These are phyloP conservation scores for Aspergillus aculeatinus DNA, from an alignment of 2,329 filamentous ascomycete genomes.

Conservation along the genomic window DNA sequence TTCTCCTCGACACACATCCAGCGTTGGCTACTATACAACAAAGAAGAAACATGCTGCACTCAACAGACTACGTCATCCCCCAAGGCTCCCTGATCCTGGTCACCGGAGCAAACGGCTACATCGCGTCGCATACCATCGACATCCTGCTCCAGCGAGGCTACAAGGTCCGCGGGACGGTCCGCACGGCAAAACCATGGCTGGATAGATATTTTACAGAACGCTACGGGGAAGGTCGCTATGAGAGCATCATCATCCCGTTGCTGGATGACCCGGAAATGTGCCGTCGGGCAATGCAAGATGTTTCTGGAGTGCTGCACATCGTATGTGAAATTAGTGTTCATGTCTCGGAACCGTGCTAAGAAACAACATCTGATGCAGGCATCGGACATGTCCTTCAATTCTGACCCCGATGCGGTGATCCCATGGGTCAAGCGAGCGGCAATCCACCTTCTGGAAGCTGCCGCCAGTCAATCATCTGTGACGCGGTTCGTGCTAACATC, in stretches of 20 bases:
- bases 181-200: conserved; percentile 35
- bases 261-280: background rate
- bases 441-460: conserved; percentile 16
- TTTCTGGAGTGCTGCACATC: background rate
- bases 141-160: conserved; percentile 43
- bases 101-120: conserved; percentile 47
- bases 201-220: conserved; percentile 26
- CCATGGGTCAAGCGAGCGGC: conserved; percentile 7
- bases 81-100: conserved; percentile 37
- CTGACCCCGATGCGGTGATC: conserved; percentile 12
- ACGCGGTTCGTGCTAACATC: conserved; percentile 22
- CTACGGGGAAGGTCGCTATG: conserved; percentile 9
- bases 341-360: background rate
- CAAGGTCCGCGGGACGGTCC: conserved; percentile 47
- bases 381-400: conserved; percentile 16
- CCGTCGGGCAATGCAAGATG: background rate
- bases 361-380: background rate
- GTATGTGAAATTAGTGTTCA: background rate
- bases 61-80: conserved; percentile 11
- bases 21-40: background rate
- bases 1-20: background rate
- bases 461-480: conserved; percentile 7
- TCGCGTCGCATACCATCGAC: conserved; percentile 43
- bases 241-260: background rate
- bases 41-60: background rate